phyloP scores from a whole-genome alignment of 331 rosid species.

The Phaseolus coccineus region DNA sequence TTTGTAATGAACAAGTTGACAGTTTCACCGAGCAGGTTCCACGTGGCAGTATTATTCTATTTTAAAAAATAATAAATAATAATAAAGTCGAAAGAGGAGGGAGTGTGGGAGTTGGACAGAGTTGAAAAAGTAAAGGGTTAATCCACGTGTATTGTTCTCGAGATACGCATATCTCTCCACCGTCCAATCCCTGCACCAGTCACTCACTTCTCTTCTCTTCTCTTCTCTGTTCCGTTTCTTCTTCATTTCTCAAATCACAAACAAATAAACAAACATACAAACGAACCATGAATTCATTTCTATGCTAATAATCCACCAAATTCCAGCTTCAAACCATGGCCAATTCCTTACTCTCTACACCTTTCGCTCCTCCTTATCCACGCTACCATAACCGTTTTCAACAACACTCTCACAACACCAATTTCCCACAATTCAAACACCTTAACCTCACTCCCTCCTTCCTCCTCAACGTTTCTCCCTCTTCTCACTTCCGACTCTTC shows the following conservation, averaged over 20 bases:
- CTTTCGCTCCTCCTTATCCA: conserved; percentile 7
- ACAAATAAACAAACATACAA: no score
- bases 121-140: neutral
- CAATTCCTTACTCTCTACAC: conserved; percentile 11
- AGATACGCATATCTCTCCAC: conserved; percentile 37
- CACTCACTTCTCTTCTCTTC: neutral
- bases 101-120: neutral
- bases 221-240: neutral
- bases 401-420: neutral
- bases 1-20: no score
- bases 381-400: neutral
- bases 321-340: conserved; percentile 42
- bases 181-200: conserved; percentile 40
- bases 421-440: conserved; percentile 9
- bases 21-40: no score
- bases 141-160: conserved; percentile 49
- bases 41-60: no score
- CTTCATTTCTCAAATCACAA: neutral
- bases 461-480: conserved; percentile 16
- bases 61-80: no score
- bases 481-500: conserved; percentile 15
- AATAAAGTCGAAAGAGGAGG: no score
- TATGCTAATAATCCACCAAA: neutral
- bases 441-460: neutral
- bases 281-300: neutral